Percentiles rank a stretch among this genome's conserved stretches.
Evolutionary conservation across 2,329 filamentous ascomycete species (phyloP).

Genomic region (Fusarium sp.): DNA sequence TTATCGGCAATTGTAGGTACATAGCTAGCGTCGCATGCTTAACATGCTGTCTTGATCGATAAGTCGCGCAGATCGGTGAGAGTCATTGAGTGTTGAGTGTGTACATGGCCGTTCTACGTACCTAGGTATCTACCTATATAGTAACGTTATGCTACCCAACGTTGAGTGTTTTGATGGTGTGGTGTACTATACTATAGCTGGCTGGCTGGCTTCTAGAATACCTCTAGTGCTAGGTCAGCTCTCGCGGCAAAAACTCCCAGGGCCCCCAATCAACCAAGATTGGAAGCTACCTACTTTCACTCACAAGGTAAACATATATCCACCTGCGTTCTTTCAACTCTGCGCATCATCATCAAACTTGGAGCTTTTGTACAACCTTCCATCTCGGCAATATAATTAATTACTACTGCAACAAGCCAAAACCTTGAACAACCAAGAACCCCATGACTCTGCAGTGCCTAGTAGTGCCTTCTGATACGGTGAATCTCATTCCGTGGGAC

Average conservation of each 20-base stretch:
- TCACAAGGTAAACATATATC: no score
- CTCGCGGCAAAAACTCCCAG: no score
- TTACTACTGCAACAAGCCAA: neutral
- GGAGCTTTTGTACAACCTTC: neutral
- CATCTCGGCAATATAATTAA: neutral
- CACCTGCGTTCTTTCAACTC: neutral
- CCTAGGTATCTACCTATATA: no score
- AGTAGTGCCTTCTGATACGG: conserved; percentile 2
- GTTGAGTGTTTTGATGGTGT: neutral
- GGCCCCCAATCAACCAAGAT: no score
- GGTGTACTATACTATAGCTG: neutral
- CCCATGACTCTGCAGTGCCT: conserved; percentile 14
- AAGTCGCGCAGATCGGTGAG: conserved; percentile 13
- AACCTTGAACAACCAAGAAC: neutral
- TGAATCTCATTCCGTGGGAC: conserved; percentile 11
- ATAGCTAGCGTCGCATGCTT: conserved; percentile 6
- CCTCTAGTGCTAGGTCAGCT: no score
- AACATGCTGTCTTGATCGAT: conserved; percentile 25
- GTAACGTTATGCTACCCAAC: no score
- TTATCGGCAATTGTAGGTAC: conserved; percentile 1
- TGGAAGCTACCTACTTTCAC: no score
- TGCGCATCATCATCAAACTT: neutral
- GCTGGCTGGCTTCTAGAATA: neutral
- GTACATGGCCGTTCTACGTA: neutral
- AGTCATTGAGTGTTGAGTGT: neutral